phyloP scores from a whole-genome alignment of 371 early-diverging fungal genomes.

The Gilbertella persicaria region DNA sequence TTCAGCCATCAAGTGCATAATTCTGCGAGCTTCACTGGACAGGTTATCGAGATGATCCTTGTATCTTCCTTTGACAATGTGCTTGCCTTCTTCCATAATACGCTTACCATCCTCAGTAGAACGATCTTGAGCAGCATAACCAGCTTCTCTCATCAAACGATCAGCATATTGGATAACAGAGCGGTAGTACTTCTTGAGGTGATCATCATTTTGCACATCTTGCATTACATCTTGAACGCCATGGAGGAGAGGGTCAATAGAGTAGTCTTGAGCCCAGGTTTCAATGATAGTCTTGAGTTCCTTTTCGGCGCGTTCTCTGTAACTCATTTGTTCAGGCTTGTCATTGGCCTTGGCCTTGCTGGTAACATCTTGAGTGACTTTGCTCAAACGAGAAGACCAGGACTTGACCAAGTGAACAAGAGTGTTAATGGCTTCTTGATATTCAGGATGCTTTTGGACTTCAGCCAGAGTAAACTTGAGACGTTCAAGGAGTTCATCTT shows the following conservation, averaged over 20 bases:
- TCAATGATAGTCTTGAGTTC: constrained; percentile 57
- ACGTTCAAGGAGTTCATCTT: constrained; percentile 42
- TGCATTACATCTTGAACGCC: constrained; percentile 32
- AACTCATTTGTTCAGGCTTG: constrained; percentile 9
- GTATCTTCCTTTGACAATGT: constrained; percentile 27
- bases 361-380: constrained; percentile 17
- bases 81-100: constrained; percentile 28
- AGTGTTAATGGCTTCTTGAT: constrained; percentile 51
- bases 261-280: constrained; percentile 56
- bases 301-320: constrained; percentile 28
- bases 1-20: constrained; percentile 30
- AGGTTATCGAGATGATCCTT: constrained; percentile 22
- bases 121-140: constrained; percentile 21
- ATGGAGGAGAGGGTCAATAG: constrained; percentile 45
- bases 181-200: constrained; percentile 36
- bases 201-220: constrained; percentile 33
- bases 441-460: constrained; percentile 53
- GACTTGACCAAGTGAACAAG: constrained; percentile 36
- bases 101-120: constrained; percentile 35
- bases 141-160: constrained; percentile 31
- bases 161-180: constrained; percentile 26
- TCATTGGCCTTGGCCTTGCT: constrained; percentile 11
- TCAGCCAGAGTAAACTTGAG: constrained; percentile 46
- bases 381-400: constrained; percentile 39
- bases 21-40: constrained; percentile 19